A percentile compares a stretch with the other conserved stretches of the same genome.
These are phyloP conservation scores for Neofusicoccum parvum DNA, from an alignment of 2,329 filamentous ascomycete species.

Conservation along the genomic window DNA sequence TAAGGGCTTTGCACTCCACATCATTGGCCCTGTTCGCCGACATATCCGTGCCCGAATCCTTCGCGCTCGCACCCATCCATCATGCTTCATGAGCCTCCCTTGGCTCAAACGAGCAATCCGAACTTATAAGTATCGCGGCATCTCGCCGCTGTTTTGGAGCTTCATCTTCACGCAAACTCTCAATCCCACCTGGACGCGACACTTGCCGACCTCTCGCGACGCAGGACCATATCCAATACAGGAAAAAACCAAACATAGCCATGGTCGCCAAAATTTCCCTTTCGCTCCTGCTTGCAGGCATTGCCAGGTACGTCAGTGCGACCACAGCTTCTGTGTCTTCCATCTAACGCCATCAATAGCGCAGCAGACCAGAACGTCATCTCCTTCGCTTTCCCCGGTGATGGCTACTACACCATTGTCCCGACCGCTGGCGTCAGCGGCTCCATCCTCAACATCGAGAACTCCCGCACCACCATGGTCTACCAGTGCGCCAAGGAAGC, in stretches of 20 bases:
- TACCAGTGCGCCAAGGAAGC: background rate
- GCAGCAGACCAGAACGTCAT: background rate
- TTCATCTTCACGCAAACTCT: background rate
- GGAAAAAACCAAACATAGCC: background rate
- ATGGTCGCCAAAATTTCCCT: constrained; percentile 3
- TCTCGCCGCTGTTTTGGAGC: background rate
- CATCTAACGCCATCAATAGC: background rate
- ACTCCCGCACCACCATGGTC: background rate
- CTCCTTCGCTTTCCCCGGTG: constrained; percentile 4
- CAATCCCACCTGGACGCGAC: background rate
- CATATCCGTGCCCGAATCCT: background rate
- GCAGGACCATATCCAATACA: background rate
- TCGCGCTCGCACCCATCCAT: background rate
- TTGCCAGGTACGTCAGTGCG: background rate
- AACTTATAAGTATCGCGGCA: background rate
- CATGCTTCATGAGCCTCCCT: background rate
- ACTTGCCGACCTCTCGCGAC: no score
- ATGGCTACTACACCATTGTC: background rate
- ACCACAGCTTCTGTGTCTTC: background rate
- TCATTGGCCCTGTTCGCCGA: background rate
- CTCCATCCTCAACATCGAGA: background rate
- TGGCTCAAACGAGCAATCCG: background rate
- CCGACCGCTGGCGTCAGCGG: constrained; percentile 1
- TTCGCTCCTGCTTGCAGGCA: background rate
- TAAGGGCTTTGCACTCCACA: background rate